Base-by-base conservation (phyloP, 768 basidiomycete genomes). In the Kwoniella pini region DNA sequence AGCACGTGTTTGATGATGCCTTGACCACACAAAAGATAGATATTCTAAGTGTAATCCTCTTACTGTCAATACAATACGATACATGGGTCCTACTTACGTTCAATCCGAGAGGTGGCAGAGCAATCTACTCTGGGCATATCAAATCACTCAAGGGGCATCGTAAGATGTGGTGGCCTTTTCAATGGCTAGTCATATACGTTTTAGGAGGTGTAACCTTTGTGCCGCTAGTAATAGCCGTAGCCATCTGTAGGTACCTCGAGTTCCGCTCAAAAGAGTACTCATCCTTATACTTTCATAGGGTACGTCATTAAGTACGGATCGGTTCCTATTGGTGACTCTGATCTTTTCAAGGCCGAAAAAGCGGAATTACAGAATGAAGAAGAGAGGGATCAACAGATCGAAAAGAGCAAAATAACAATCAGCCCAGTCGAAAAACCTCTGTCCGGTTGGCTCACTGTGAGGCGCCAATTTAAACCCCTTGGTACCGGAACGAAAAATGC, bases 141-240 rank as follows among this genome's bases (percentile, higher is more conserved):
- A n/a, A n/a, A n/a, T n/a, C n/a, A n/a, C n/a, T n/a, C n/a, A n/a
- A n/a, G n/a, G n/a, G n/a, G n/a, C n/a, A n/a, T n/a, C n/a, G n/a
- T n/a, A 67, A 15, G 28, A 72, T 72, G 70, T 72, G 71, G 65
- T 67, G 66, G 68, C 62, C 65, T 1, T 68, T 69, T 39, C 63
- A 70, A 42, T 65, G 61, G 58, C 50, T 73, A 3, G 24, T 94
- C 74, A 88, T 88, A 31, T 96, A 96, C 79, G 80, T 96, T 61
- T 81, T 96, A 43, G 94, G 94, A 54, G 94, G 92, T 43, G 62
- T 96, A 64, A 95, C 94, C 2, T 89, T 95, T 78, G 81, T 96
- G 57, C 94, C 94, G 19, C 83, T 96, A 45, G 74, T 89, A 67
- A 65, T 91, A 70, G 79, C 84, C 64, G 80, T 77, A 22, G 61